These are phyloP conservation scores for Brassica carinata DNA, from an alignment of 345 rosid genomes.

Conservation along the genomic window DNA sequence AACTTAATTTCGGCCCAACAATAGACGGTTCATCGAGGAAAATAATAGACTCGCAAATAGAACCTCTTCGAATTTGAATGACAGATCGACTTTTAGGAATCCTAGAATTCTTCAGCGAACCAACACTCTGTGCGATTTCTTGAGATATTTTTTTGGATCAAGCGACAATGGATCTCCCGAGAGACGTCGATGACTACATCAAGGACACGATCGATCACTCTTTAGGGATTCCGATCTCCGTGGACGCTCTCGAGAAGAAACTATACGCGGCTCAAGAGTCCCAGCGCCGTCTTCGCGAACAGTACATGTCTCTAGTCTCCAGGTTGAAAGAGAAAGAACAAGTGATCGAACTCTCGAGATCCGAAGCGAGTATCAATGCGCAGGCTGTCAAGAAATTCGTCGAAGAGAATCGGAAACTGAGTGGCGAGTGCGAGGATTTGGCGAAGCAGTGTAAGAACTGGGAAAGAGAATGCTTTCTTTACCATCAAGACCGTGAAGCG, in stretches of 20 bases:
- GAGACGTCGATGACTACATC: slow-evolving; percentile 55
- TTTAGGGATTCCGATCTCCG: slow-evolving; percentile 62
- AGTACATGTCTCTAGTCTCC: slow-evolving; percentile 45
- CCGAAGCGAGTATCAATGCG: slow-evolving; percentile 72
- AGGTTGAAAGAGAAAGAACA: slow-evolving; percentile 56
- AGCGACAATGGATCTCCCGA: slow-evolving; percentile 54
- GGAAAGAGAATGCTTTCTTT: slow-evolving; percentile 74
- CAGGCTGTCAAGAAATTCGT: slow-evolving; percentile 80
- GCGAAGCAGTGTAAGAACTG: slow-evolving; percentile 64
- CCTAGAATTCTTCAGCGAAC: slow-evolving; percentile 16
- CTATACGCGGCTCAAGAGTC: slow-evolving; percentile 60
- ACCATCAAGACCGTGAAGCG: slow-evolving; percentile 72
- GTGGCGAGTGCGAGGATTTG: slow-evolving; percentile 65
- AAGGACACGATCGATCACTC: slow-evolving; percentile 61
- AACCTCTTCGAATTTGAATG: slow-evolving; percentile 6
- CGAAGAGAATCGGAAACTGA: slow-evolving; percentile 75
- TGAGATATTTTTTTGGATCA: background rate
- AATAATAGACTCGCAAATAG: background rate
- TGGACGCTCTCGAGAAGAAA: slow-evolving; percentile 50
- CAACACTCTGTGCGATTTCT: background rate
- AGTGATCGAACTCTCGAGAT: slow-evolving; percentile 58
- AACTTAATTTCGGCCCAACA: background rate
- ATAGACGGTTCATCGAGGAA: background rate
- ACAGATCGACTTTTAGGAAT: background rate
- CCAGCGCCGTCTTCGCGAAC: slow-evolving; percentile 54